Conservation (phyloP, 78 protist species). For the Dictyostelium firmibasis region DNA sequence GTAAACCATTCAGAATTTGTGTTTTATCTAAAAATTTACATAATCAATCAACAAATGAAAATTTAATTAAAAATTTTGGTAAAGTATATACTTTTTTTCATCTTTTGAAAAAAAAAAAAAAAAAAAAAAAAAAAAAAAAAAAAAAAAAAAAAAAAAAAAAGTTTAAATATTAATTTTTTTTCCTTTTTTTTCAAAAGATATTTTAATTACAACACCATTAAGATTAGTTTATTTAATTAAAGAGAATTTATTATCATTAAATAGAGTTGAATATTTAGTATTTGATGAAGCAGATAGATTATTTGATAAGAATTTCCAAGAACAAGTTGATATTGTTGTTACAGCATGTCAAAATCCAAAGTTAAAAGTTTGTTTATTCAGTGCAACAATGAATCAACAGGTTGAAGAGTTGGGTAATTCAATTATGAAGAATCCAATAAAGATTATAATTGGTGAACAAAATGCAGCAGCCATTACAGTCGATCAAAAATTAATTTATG, state of each 20-base stretch:
- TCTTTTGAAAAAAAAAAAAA: no score
- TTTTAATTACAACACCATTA: conserved; percentile 90
- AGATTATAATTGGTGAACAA: conserved; percentile 84
- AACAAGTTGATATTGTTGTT: conserved; percentile 87
- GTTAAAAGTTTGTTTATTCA: conserved; percentile 71
- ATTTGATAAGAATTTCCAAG: conserved; percentile 84
- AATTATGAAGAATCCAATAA: conserved; percentile 83
- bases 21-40: conserved; percentile 54
- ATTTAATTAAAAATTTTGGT: conserved; percentile 42
- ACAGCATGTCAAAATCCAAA: conserved; percentile 38
- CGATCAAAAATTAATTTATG: conserved; percentile 90
- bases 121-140: no score
- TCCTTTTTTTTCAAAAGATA: conserved; percentile 28
- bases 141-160: not conserved
- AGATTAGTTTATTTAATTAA: conserved; percentile 79
- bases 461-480: conserved; percentile 88
- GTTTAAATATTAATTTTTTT: not conserved
- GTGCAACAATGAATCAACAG: conserved; percentile 85
- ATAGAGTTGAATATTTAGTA: conserved; percentile 84
- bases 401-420: conserved; percentile 89
- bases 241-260: conserved; percentile 19
- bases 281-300: conserved; percentile 95
- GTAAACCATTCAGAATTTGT: conserved; percentile 47
- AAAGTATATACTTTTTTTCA: not conserved
- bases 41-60: not conserved